A percentile compares a stretch with the other conserved stretches of the same genome.
Evolutionary conservation across 768 basidiomycete species (phyloP).

Genomic region (Cubamyces lactineus): DNA sequence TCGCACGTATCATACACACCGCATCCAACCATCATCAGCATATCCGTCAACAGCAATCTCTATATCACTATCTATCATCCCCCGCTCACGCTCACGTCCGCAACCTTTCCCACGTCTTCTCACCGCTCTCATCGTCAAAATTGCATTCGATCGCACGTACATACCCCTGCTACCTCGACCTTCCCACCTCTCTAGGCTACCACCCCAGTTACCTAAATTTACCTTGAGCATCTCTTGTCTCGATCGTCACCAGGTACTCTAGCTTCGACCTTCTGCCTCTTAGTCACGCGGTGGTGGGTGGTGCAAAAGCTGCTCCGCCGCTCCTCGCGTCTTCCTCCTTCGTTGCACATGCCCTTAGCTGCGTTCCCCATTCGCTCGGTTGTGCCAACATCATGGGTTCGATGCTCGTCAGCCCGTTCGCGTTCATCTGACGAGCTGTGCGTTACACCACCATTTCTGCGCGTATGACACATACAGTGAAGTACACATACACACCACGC

Average conservation of each 20-base stretch:
- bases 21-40: conserved; percentile 13
- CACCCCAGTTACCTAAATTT: conserved; percentile 6
- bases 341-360: not conserved
- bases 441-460: not conserved
- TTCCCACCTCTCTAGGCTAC: conserved; percentile 1
- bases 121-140: conserved; percentile 23
- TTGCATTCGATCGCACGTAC: conserved; percentile 20
- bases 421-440: conserved; percentile 13
- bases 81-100: conserved; percentile 10
- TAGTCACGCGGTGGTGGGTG: not conserved
- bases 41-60: conserved; percentile 17
- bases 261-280: not conserved
- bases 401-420: conserved; percentile 3
- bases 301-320: conserved; percentile 6
- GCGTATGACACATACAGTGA: not conserved
- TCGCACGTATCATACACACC: conserved; percentile 1
- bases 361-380: conserved; percentile 3
- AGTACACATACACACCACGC: not conserved
- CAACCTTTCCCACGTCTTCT: conserved; percentile 3
- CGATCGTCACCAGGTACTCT: conserved; percentile 4
- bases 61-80: conserved; percentile 23
- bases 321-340: not conserved
- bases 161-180: conserved; percentile 7
- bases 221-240: not conserved
- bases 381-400: conserved; percentile 14